Evolutionary conservation across 2,329 filamentous ascomycete genomes (phyloP).

Genomic region (Cladosporium sp.): DNA sequence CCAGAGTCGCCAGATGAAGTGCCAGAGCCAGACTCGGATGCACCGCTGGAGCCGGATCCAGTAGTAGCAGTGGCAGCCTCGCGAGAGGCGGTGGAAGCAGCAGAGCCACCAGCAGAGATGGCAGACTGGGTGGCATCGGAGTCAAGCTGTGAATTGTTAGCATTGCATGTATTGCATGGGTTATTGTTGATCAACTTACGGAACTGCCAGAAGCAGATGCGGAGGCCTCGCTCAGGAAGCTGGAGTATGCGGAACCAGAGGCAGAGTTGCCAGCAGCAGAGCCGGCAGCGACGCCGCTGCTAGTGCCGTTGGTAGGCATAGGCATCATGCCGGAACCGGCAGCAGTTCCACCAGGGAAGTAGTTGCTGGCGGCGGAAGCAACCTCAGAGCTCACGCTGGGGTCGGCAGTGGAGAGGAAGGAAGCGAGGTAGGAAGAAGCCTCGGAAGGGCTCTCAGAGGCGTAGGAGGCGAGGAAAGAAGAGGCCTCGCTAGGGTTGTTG

Average conservation of each 20-base stretch:
- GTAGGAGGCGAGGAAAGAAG: background rate
- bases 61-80: slow-evolving; percentile 6
- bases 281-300: background rate
- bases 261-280: slow-evolving; percentile 6
- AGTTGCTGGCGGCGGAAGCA: background rate
- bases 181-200: background rate
- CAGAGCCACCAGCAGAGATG: slow-evolving; percentile 7
- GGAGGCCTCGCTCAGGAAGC: slow-evolving; percentile 14
- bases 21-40: background rate
- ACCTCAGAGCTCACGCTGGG: slow-evolving; percentile 12
- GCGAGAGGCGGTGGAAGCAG: slow-evolving; percentile 5
- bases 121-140: slow-evolving; percentile 3
- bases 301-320: slow-evolving; percentile 5
- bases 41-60: background rate
- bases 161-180: too few relatives aligned
- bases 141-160: slow-evolving; percentile 10
- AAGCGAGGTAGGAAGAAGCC: slow-evolving; percentile 9
- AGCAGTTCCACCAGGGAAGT: slow-evolving; percentile 1
- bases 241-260: background rate
- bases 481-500: slow-evolving; percentile 12
- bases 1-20: slow-evolving; percentile 14
- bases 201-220: slow-evolving; percentile 15
- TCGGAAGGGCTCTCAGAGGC: slow-evolving; percentile 4
- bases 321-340: slow-evolving; percentile 4
- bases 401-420: slow-evolving; percentile 14